A percentile compares a stretch with the other conserved stretches of the same genome.
Conservation (phyloP, 2,329 filamentous ascomycete species). For the Herpotrichia juniperi region DNA sequence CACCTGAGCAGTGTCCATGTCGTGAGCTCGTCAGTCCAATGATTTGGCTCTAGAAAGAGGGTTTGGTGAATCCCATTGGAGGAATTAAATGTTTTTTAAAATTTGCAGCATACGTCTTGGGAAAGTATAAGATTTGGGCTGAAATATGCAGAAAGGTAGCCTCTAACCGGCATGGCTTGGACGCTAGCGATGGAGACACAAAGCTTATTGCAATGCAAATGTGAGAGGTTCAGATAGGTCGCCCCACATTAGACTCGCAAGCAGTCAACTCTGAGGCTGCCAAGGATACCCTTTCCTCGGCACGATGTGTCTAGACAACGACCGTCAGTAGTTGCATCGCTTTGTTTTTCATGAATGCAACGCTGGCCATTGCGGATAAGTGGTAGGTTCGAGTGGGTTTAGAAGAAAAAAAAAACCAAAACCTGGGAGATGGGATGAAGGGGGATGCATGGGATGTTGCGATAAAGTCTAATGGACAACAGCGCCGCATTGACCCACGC, state of each 20-base stretch:
- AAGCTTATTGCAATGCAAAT: neutral
- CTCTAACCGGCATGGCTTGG: slow-evolving; percentile 14
- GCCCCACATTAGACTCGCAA: neutral
- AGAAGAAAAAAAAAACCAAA: too few species aligned
- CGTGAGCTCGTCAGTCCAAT: slow-evolving; percentile 6
- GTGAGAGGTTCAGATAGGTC: neutral
- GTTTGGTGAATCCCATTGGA: slow-evolving; percentile 13
- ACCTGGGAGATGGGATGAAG: neutral
- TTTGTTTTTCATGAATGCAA: neutral
- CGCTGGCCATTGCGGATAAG: neutral
- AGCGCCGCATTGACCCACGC: too few species aligned
- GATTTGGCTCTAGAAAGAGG: slow-evolving; percentile 18
- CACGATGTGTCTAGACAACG: neutral
- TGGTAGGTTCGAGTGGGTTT: neutral
- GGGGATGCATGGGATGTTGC: neutral
- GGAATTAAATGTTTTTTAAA: slow-evolving; percentile 7
- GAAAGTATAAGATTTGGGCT: slow-evolving; percentile 13
- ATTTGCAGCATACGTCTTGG: slow-evolving; percentile 13
- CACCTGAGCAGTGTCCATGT: slow-evolving; percentile 12
- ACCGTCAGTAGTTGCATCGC: neutral
- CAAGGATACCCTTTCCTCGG: neutral
- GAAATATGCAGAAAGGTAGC: slow-evolving; percentile 13
- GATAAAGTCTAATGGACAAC: too few species aligned
- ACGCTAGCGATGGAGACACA: neutral
- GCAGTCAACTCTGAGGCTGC: neutral